Evolutionary conservation across 129 eudicot species (phyloP), one percentile per base, ranked within the genome.

Genomic region (Artemisia tridentata): DNA sequence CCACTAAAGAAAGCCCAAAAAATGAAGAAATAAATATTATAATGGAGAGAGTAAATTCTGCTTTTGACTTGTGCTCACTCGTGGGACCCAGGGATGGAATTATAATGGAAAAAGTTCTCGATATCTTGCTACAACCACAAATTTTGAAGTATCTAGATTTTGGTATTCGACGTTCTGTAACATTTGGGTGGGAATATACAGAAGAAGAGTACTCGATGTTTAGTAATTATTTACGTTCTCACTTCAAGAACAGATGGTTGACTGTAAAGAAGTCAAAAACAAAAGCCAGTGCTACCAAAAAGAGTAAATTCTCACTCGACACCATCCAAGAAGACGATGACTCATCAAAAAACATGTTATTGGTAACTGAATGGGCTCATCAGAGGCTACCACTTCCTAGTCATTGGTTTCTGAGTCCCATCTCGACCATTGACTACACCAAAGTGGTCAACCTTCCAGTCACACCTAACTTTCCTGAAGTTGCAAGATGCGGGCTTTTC

Each of bases 361-460:
- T 87, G 83, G 80, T 72, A 46, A 69, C 67, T n/a, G 96, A 93
- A 78, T 93, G 96, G 97, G 99, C 97, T 45, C 86, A 80, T 65
- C 99, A 93, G 69, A 83, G 93, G 67, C 78, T 87, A 75, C 99
- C 92, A 60, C 97, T 90, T 79, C 97, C 96, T 31, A 63, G 60
- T 59, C 88, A 90, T 71, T 93, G 99, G 99, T 83, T 89, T 72
- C 93, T 93, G 52, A 93, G 97, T 76, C 85, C 97, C 34, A 78
- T 93, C 63, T 77, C 93, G 45, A 75, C 85, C 45, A 56, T 82
- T 57, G 82, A 79, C 70, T 48, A 50, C 69, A 74, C 74, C 77
- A 88, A 70, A 58, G 23, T 56, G 75, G 54, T 75, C 46, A 65
- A 75, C 68, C 72, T 66, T 63, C 82, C 89, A 3, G 72, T 48